Evolutionary conservation across 768 basidiomycete species (phyloP).

Genomic region (Omphalotus guepiniiformis): DNA sequence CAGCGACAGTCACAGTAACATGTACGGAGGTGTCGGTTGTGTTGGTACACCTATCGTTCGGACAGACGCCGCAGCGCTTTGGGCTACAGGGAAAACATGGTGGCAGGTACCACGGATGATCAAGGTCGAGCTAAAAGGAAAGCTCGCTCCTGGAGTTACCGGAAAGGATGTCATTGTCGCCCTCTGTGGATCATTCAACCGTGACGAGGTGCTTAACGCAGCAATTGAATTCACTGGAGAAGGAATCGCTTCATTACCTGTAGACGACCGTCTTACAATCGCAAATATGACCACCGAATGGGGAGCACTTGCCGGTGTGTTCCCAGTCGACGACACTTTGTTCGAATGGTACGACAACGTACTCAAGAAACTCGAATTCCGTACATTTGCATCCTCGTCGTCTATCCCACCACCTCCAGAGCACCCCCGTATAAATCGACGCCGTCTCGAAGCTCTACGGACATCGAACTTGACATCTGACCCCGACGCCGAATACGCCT

Average conservation of each 20-base stretch:
- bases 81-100: conserved; percentile 99
- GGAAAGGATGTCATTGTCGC: conserved; percentile 99
- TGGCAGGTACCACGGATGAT: conserved; percentile 99
- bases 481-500: conserved; percentile 71
- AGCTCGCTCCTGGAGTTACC: conserved; percentile 82
- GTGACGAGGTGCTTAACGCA: conserved; percentile 94
- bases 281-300: conserved; percentile 99
- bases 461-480: conserved; percentile 61
- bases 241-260: conserved; percentile 68
- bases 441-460: conserved; percentile 64
- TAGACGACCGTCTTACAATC: conserved; percentile 95
- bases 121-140: conserved; percentile 86
- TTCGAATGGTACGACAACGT: conserved; percentile 81
- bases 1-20: conserved; percentile 95
- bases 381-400: conserved; percentile 60
- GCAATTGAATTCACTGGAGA: conserved; percentile 96
- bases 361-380: conserved; percentile 68
- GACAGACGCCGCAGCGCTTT: conserved; percentile 91
- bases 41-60: conserved; percentile 97
- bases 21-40: conserved; percentile 98
- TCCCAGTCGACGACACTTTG: conserved; percentile 84
- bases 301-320: conserved; percentile 95
- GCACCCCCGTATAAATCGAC: conserved; percentile 83
- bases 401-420: conserved; percentile 67
- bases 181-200: conserved; percentile 91